Evolutionary conservation across 2,329 filamentous ascomycete species (phyloP).

Genomic region (Diaporthe eres): DNA sequence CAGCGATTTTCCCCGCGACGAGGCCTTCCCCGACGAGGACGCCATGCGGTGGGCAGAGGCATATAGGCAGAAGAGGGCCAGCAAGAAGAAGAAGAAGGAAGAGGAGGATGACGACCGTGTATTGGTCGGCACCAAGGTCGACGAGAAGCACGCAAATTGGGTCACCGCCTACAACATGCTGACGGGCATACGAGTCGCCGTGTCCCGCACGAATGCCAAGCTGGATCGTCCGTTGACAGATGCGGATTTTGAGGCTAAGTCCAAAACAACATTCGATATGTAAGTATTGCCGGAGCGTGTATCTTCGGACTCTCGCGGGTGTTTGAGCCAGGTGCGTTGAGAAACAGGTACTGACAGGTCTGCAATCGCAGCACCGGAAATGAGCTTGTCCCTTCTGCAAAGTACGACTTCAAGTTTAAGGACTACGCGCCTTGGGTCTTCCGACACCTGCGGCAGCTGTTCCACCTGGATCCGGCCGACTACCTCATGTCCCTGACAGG

Average conservation of each 20-base stretch:
- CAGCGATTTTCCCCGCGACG: slow-evolving; percentile 87
- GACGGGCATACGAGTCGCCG: slow-evolving; percentile 96
- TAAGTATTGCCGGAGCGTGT: slow-evolving; percentile 59
- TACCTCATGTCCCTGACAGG: slow-evolving; percentile 98
- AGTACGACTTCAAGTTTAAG: slow-evolving; percentile 99
- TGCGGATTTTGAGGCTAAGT: slow-evolving; percentile 92
- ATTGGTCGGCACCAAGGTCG: slow-evolving; percentile 95
- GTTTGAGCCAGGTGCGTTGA: not conserved
- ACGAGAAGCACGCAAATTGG: slow-evolving; percentile 97
- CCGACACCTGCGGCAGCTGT: slow-evolving; percentile 87
- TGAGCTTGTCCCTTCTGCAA: slow-evolving; percentile 95
- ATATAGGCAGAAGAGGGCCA: slow-evolving; percentile 91
- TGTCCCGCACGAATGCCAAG: slow-evolving; percentile 97
- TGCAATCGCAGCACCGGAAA: slow-evolving; percentile 82
- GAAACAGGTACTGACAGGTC: slow-evolving; percentile 50
- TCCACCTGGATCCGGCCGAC: slow-evolving; percentile 94
- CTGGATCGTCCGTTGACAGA: slow-evolving; percentile 91
- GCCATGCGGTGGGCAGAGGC: slow-evolving; percentile 93
- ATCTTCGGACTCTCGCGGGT: not conserved
- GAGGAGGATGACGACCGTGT: slow-evolving; percentile 95
- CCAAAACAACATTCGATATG: slow-evolving; percentile 99
- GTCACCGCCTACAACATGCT: slow-evolving; percentile 99
- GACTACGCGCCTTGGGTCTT: slow-evolving; percentile 99
- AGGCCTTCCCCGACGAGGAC: slow-evolving; percentile 89
- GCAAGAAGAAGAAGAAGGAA: slow-evolving; percentile 85